Conservation (phyloP, 192 early-diverging fungal species). For the Podila epigama region DNA sequence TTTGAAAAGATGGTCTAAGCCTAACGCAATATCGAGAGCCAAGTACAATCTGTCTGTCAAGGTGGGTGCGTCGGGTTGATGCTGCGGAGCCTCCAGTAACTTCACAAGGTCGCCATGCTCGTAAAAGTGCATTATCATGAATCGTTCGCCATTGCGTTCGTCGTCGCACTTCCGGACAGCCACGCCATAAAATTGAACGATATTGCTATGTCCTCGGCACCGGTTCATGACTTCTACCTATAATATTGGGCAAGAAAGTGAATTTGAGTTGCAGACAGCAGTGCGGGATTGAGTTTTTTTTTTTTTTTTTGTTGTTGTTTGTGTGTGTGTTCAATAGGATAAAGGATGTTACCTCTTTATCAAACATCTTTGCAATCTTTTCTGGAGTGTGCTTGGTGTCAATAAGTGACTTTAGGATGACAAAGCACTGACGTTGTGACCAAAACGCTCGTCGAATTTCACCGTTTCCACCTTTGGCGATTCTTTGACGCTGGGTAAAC, state of each 20-base stretch:
- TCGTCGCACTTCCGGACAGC: conserved; percentile 27
- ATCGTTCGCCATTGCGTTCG: conserved; percentile 26
- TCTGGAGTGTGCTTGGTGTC: conserved; percentile 20
- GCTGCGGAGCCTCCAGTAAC: conserved; percentile 2
- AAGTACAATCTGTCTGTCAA: conserved; percentile 33
- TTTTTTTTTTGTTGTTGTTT: no score
- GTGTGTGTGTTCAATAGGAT: no score
- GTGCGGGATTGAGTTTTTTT: no score
- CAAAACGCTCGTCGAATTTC: conserved; percentile 32
- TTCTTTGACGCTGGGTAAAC: conserved; percentile 28
- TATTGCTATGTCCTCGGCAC: conserved; percentile 35
- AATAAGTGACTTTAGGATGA: conserved; percentile 44
- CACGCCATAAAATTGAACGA: conserved; percentile 42
- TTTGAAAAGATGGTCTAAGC: conserved; percentile 36
- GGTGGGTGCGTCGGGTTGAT: conserved; percentile 13
- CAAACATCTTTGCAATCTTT: conserved; percentile 36
- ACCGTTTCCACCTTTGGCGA: conserved; percentile 42
- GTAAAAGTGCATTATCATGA: conserved; percentile 47
- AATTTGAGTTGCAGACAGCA: no score
- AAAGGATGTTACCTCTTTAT: conserved; percentile 30
- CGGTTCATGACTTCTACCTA: conserved; percentile 48
- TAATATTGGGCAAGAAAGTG: background rate
- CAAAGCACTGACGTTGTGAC: conserved; percentile 8
- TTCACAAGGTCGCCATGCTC: conserved; percentile 37
- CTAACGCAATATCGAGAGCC: conserved; percentile 32